A percentile compares a stretch with the other conserved stretches of the same genome.
These are phyloP conservation scores for Hebeloma cylindrosporum DNA, from an alignment of 768 basidiomycete genomes.

Conservation along the genomic window DNA sequence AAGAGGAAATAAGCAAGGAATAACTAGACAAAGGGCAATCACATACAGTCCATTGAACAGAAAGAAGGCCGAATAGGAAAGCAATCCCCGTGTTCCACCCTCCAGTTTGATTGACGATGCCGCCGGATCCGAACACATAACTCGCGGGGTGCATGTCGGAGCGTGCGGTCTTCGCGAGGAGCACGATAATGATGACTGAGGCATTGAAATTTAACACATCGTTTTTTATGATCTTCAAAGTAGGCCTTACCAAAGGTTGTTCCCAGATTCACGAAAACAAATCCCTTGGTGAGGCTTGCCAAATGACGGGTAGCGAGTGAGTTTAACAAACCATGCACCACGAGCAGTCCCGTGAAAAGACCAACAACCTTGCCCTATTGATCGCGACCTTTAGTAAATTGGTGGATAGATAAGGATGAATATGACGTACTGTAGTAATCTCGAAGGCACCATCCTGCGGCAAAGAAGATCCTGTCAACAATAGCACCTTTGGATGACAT, in stretches of 20 bases:
- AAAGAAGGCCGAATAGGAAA: conserved; percentile 81
- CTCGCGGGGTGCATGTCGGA: conserved; percentile 77
- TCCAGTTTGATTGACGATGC: conserved; percentile 78
- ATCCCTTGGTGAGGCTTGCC: conserved; percentile 69
- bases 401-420: neutral
- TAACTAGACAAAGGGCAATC: neutral
- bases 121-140: conserved; percentile 77
- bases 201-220: neutral
- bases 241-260: conserved; percentile 57
- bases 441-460: conserved; percentile 54
- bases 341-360: conserved; percentile 72
- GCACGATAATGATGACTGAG: conserved; percentile 79
- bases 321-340: conserved; percentile 77
- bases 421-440: conserved; percentile 47
- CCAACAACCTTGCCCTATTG: conserved; percentile 70
- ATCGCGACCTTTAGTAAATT: neutral
- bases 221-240: conserved; percentile 4
- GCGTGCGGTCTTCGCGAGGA: conserved; percentile 71
- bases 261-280: conserved; percentile 88
- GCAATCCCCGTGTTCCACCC: conserved; percentile 79
- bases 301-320: conserved; percentile 74
- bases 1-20: conserved; percentile 10
- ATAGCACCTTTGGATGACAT: too few species aligned
- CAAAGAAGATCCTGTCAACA: too few species aligned
- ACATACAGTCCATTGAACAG: conserved; percentile 85